A percentile compares a stretch with the other conserved stretches of the same genome.
Evolutionary conservation across 2,329 filamentous ascomycete genomes (phyloP).

Genomic region (Ascochyta pisi): DNA sequence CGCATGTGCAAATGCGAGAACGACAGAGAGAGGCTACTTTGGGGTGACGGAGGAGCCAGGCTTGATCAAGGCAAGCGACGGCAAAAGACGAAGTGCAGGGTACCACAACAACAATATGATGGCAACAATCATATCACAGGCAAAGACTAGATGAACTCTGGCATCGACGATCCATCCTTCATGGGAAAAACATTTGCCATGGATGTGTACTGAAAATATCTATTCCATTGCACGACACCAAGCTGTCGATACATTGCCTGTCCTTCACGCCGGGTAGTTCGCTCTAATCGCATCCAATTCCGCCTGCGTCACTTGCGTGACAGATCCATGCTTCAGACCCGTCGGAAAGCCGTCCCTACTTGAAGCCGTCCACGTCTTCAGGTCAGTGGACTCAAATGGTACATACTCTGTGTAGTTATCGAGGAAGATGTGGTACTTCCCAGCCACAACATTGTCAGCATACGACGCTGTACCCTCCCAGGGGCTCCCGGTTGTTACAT

Average conservation of each 20-base stretch:
- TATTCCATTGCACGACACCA: neutral
- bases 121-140: neutral
- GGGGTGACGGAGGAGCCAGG: conserved; percentile 23
- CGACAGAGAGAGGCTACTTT: conserved; percentile 27
- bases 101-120: neutral
- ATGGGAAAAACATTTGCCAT: neutral
- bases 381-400: conserved; percentile 11
- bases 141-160: no score
- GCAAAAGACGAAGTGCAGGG: neutral
- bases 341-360: conserved; percentile 10
- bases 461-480: conserved; percentile 22
- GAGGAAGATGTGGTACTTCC: conserved; percentile 15
- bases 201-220: neutral
- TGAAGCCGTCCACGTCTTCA: conserved; percentile 8
- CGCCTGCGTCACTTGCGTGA: conserved; percentile 10
- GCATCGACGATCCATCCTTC: neutral
- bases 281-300: conserved; percentile 14
- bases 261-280: conserved; percentile 1
- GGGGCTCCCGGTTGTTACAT: conserved; percentile 1
- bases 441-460: conserved; percentile 13
- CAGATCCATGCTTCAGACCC: conserved; percentile 20
- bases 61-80: conserved; percentile 1
- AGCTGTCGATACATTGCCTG: neutral
- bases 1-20: conserved; percentile 29
- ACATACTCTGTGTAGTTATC: conserved; percentile 16